Evolutionary conservation across 192 early-diverging fungal genomes (phyloP), one percentile per base, ranked within the genome.

Genomic region (Coemansia sp.): DNA sequence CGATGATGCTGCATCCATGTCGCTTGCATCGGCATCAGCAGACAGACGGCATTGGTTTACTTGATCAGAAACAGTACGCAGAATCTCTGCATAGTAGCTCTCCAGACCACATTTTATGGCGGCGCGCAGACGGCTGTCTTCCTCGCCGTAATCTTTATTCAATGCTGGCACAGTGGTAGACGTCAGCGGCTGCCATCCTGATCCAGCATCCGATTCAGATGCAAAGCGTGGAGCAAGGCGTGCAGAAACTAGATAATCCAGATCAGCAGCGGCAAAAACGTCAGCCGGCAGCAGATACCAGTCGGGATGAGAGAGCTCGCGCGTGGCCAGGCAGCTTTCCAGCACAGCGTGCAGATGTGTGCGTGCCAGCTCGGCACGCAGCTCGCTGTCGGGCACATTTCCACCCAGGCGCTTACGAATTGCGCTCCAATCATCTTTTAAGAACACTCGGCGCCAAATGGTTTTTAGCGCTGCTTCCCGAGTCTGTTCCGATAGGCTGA

Each of bases 381-480:
- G 44, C 18, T 56, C 58, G 23, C 34, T 49, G 61, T 72, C 75
- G 4, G 75, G 66, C 11, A 66, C 47, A 9, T 67, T 62, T 14
- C 66, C 54, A 6, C 60, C 28, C 12, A 68, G 40, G 0, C 42
- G 51, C 44, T 21, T 40, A 15, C 47, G 67, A 3, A 74, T 60
- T 23, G 23, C 54, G 0, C 4, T 24, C 77, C 77, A 79, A 48
- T 79, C 61, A 58, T 79, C 77, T 34, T 54, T 67, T 14, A 70
- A 21, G 17, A 68, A 79, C 11, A 71, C 64, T 10, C 77, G 77
- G n/a, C 77, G 72, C 77, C 77, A 79, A 21, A 71, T 68, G 11
- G 72, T 70, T 6, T 61, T 50, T 31, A 79, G 21, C 3, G 68
- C 61, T 6, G 71, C 63, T n/a, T 66, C 61, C 5, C 63, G 56